phyloP scores from a whole-genome alignment of 305 asterid genomes.

The Solanum hybrid region DNA sequence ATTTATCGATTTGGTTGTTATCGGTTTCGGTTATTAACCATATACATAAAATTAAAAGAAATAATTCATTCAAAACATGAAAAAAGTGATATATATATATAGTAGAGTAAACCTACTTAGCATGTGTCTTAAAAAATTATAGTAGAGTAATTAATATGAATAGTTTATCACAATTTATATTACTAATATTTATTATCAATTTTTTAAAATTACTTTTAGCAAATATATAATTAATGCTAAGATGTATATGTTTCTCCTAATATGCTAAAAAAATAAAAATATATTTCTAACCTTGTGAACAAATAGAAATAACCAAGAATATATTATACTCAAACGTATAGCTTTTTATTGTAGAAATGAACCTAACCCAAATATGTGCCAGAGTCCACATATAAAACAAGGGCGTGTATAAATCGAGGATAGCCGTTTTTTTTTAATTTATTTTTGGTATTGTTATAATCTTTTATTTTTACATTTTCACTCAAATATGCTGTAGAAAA shows the following conservation, averaged over 20 bases:
- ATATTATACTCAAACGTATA: neutral
- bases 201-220: neutral
- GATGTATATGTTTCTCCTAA: neutral
- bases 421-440: neutral
- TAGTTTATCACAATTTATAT: neutral
- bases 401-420: neutral
- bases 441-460: neutral
- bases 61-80: no score
- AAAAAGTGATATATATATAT: no score
- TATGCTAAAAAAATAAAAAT: neutral
- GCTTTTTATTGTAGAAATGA: neutral
- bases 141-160: neutral
- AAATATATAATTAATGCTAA: neutral
- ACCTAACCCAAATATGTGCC: neutral
- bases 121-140: neutral
- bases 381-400: neutral
- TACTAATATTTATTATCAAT: neutral
- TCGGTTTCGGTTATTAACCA: neutral
- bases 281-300: neutral
- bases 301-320: neutral
- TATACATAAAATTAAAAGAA: neutral
- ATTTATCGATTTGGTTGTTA: no score
- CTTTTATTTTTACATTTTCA: neutral
- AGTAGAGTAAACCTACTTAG: neutral
- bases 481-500: neutral